These are phyloP conservation scores for Craspedostauros australis DNA, from an alignment of 108 stramenopile genomes.

Conservation along the genomic window DNA sequence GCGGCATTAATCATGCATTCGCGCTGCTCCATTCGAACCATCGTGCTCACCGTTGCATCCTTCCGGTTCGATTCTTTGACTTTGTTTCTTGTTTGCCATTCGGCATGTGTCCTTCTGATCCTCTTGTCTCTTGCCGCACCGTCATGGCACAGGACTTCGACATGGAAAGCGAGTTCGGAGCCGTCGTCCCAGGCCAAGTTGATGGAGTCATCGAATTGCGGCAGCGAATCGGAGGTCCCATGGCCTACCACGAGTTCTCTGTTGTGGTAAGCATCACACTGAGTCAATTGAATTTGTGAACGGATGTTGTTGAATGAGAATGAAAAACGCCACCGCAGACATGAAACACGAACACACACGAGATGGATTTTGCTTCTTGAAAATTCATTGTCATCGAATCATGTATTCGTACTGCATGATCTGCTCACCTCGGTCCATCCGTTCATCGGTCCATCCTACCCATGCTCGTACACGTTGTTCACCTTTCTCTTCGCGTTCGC, in stretches of 20 bases:
- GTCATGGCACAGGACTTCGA: slow-evolving; percentile 46
- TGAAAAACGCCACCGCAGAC: no score
- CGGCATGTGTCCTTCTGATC: not conserved
- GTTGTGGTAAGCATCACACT: slow-evolving; percentile 32
- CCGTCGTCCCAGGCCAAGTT: slow-evolving; percentile 45
- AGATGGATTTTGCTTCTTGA: no score
- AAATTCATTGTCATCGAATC: no score
- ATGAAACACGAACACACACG: no score
- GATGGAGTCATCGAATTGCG: slow-evolving; percentile 59
- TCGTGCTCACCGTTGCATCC: not conserved
- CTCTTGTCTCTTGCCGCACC: not conserved
- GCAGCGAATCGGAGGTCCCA: slow-evolving; percentile 33
- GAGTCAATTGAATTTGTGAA: no score
- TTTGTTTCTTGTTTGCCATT: not conserved
- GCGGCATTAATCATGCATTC: not conserved
- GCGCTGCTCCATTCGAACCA: not conserved
- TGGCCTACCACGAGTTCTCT: slow-evolving; percentile 38
- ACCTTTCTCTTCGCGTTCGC: no score
- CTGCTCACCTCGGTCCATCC: no score
- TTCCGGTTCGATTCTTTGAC: not conserved
- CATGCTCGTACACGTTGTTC: no score
- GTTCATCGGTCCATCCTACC: no score
- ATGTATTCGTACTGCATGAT: no score
- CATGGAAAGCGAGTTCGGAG: slow-evolving; percentile 65
- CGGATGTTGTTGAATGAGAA: no score